phyloP scores from a whole-genome alignment of 768 basidiomycete genomes.

The Suillus clintonianus region DNA sequence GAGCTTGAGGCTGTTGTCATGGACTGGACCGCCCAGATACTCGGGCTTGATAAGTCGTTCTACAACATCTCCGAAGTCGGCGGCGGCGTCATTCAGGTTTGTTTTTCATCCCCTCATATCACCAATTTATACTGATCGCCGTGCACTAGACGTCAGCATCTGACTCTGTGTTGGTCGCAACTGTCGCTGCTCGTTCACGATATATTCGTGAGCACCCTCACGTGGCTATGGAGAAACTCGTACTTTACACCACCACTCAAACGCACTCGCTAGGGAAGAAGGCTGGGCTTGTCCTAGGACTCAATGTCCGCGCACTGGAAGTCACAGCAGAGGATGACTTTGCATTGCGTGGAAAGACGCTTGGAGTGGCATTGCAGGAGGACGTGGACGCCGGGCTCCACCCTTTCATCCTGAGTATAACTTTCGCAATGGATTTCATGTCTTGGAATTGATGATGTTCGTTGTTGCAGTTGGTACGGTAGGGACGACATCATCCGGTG shows the following conservation, averaged over 20 bases:
- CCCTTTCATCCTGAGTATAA: slow-evolving; percentile 79
- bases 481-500: slow-evolving; percentile 89
- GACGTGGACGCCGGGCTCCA: slow-evolving; percentile 59
- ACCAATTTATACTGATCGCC: neutral
- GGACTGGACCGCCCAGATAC: slow-evolving; percentile 87
- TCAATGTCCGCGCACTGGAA: slow-evolving; percentile 70
- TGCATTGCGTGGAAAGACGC: slow-evolving; percentile 64
- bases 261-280: slow-evolving; percentile 85
- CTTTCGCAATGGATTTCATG: neutral
- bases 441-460: neutral
- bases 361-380: slow-evolving; percentile 63
- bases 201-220: slow-evolving; percentile 53
- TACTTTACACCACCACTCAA: slow-evolving; percentile 88
- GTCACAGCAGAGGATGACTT: slow-evolving; percentile 67
- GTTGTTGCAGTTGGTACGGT: slow-evolving; percentile 74
- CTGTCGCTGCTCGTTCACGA: slow-evolving; percentile 76
- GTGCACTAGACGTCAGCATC: slow-evolving; percentile 74
- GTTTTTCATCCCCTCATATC: slow-evolving; percentile 4
- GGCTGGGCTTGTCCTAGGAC: slow-evolving; percentile 79
- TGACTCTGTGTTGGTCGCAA: slow-evolving; percentile 73
- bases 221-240: slow-evolving; percentile 55
- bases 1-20: slow-evolving; percentile 86
- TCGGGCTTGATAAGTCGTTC: slow-evolving; percentile 72
- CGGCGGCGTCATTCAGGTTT: slow-evolving; percentile 82
- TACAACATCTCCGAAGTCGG: slow-evolving; percentile 66